Conservation (phyloP, 2,329 filamentous ascomycete genomes). For the Teratosphaeria destructans region DNA sequence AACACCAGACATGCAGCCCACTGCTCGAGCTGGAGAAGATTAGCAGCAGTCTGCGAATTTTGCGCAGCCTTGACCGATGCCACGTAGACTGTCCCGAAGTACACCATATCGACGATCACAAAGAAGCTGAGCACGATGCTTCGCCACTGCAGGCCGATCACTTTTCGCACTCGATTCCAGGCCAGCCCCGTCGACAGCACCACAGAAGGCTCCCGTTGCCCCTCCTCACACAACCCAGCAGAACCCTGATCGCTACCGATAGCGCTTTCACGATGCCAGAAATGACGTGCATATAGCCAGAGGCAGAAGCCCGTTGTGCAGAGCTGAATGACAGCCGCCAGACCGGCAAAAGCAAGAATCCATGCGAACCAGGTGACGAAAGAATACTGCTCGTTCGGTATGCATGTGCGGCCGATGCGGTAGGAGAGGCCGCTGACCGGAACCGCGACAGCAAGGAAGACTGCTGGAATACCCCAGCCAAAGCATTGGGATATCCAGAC, state of each 20-base stretch:
- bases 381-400: conserved; percentile 81
- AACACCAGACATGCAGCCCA: conserved; percentile 58
- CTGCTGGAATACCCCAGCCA: conserved; percentile 74
- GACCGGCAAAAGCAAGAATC: conserved; percentile 23
- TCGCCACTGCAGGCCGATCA: conserved; percentile 73
- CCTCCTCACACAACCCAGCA: neutral
- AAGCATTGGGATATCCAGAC: conserved; percentile 70
- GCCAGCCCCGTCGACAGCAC: conserved; percentile 8
- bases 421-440: conserved; percentile 83
- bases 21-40: conserved; percentile 39
- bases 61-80: conserved; percentile 55
- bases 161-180: conserved; percentile 61
- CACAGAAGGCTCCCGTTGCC: conserved; percentile 3
- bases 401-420: conserved; percentile 78
- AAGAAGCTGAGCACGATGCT: conserved; percentile 70
- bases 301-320: conserved; percentile 26
- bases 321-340: conserved; percentile 23
- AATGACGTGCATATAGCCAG: conserved; percentile 18
- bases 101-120: conserved; percentile 69
- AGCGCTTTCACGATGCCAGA: neutral
- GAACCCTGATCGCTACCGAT: neutral
- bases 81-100: conserved; percentile 73
- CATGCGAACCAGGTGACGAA: conserved; percentile 43
- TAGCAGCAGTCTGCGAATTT: conserved; percentile 34
- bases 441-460: conserved; percentile 64